These are phyloP conservation scores for Plasmodium vivax DNA, from an alignment of 169 alveolate genomes.

Conservation along the genomic window DNA sequence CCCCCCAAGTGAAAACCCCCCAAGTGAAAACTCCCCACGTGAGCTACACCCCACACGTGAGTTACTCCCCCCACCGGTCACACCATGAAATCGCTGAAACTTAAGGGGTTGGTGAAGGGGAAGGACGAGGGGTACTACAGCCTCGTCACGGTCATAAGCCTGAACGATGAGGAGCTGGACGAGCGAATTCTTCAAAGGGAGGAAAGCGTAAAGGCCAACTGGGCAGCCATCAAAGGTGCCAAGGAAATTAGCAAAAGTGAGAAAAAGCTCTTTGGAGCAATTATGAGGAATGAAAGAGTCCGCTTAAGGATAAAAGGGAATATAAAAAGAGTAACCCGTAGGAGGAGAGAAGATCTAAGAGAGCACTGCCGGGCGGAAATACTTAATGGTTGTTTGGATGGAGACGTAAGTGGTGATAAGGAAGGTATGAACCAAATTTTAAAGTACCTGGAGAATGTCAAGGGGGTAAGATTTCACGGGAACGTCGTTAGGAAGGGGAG, in stretches of 20 bases:
- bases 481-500: background rate
- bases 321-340: slow-evolving; percentile 1
- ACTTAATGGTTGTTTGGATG: background rate
- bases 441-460: background rate
- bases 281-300: slow-evolving; percentile 11
- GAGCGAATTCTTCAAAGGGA: slow-evolving; percentile 2
- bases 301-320: slow-evolving; percentile 26
- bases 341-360: background rate
- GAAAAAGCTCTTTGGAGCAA: background rate
- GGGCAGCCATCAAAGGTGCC: background rate
- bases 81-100: slow-evolving; percentile 16
- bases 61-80: background rate
- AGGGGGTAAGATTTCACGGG: slow-evolving; percentile 27
- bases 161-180: slow-evolving; percentile 5
- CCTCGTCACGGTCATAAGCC: slow-evolving; percentile 2
- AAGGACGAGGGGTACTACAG: background rate
- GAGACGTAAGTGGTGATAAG: background rate
- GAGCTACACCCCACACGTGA: background rate
- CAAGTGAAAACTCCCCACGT: background rate
- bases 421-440: slow-evolving; percentile 16
- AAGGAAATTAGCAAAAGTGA: slow-evolving; percentile 16
- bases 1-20: background rate
- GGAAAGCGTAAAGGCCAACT: slow-evolving; percentile 5
- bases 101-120: background rate
- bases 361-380: background rate